Evolutionary conservation across 495 filamentous ascomycete genomes (phyloP).

Genomic region (Tuber brumale): DNA sequence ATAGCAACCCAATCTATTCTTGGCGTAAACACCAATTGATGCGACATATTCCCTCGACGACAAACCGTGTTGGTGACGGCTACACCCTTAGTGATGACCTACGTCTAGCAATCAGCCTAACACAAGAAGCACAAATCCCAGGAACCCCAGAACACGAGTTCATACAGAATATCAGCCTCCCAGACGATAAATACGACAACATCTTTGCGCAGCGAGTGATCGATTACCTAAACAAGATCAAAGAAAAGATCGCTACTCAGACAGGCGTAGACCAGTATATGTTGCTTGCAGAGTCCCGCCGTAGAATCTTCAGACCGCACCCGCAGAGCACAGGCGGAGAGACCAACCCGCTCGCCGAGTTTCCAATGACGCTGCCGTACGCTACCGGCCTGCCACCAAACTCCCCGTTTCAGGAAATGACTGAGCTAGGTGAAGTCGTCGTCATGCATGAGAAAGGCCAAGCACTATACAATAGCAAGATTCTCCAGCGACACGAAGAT

Average conservation of each 20-base stretch:
- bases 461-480: not conserved
- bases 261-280: constrained; percentile 18
- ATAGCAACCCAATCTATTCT: constrained; percentile 20
- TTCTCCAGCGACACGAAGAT: not conserved
- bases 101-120: constrained; percentile 2
- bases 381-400: not conserved
- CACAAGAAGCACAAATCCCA: not conserved
- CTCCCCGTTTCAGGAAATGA: constrained; percentile 9
- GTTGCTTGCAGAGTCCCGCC: constrained; percentile 10
- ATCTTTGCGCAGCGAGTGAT: not conserved
- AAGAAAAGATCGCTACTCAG: not conserved
- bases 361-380: constrained; percentile 9
- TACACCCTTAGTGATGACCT: constrained; percentile 5
- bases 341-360: constrained; percentile 12
- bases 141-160: constrained; percentile 14
- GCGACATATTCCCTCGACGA: constrained; percentile 12
- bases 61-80: not conserved
- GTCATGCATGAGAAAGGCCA: constrained; percentile 6
- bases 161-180: constrained; percentile 1
- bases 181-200: not conserved
- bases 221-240: constrained; percentile 8
- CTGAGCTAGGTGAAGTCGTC: constrained; percentile 1
- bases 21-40: constrained; percentile 8
- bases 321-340: not conserved
- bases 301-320: constrained; percentile 13